Conservation (phyloP, 768 basidiomycete species). For the Tylopilus rubrobrunneus region DNA sequence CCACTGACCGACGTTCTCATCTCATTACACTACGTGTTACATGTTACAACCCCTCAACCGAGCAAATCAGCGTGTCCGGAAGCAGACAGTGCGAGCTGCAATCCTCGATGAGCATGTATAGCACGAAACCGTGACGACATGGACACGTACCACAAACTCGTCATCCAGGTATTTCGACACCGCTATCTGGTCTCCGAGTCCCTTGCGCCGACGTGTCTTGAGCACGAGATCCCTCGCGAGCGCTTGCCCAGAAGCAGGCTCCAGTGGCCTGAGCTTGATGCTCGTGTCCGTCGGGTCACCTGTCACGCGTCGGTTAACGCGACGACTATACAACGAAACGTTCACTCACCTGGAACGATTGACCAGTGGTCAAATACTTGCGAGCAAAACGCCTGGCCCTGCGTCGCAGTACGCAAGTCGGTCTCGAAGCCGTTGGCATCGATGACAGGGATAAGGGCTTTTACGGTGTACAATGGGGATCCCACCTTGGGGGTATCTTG, state of each 20-base stretch:
- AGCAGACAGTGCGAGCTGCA: constrained; percentile 85
- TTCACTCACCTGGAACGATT: constrained; percentile 82
- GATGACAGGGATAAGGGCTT: constrained; percentile 96
- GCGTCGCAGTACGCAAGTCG: constrained; percentile 93
- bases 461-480: constrained; percentile 95
- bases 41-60: constrained; percentile 39
- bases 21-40: constrained; percentile 8
- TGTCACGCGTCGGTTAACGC: constrained; percentile 23
- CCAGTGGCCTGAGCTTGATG: constrained; percentile 93
- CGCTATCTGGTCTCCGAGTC: constrained; percentile 93
- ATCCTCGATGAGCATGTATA: constrained; percentile 6
- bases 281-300: constrained; percentile 98
- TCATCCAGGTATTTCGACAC: constrained; percentile 97
- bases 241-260: constrained; percentile 95
- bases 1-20: neutral
- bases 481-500: constrained; percentile 98
- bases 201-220: constrained; percentile 95
- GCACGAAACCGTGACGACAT: neutral
- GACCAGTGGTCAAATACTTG: constrained; percentile 99
- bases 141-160: constrained; percentile 79
- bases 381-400: constrained; percentile 98
- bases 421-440: constrained; percentile 99
- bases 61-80: constrained; percentile 94
- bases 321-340: neutral
- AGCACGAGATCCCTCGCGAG: constrained; percentile 92